These are phyloP conservation scores for Epithemia pelagica DNA, from an alignment of 108 stramenopile species.

Conservation along the genomic window DNA sequence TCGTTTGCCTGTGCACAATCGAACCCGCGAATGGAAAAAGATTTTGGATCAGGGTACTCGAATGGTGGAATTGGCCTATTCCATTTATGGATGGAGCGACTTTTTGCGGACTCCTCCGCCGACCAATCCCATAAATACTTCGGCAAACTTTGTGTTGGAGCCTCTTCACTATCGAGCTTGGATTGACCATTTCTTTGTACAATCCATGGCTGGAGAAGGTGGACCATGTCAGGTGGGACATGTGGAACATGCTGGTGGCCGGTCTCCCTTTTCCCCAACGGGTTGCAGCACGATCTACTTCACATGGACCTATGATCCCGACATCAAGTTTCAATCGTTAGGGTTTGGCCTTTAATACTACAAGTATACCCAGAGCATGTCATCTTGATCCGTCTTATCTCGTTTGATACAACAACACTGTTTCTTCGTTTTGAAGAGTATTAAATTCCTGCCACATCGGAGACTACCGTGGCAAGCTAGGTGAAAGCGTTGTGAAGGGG, in stretches of 20 bases:
- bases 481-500: too few species aligned
- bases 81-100: constrained; percentile 11
- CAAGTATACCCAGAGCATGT: too few species aligned
- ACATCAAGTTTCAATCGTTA: too few species aligned
- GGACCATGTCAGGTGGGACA: not conserved
- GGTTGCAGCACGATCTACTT: constrained; percentile 18
- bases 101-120: constrained; percentile 21
- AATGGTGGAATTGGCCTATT: constrained; percentile 4
- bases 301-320: constrained; percentile 25
- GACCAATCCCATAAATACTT: constrained; percentile 24
- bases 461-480: too few species aligned
- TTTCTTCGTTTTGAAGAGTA: too few species aligned
- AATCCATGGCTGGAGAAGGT: not conserved
- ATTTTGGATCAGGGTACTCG: constrained; percentile 6
- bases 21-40: not conserved
- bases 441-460: too few species aligned
- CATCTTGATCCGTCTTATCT: too few species aligned
- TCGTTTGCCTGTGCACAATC: too few species aligned
- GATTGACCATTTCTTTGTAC: not conserved
- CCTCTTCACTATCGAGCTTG: constrained; percentile 7
- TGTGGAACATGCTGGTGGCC: not conserved
- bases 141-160: constrained; percentile 13
- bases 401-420: too few species aligned
- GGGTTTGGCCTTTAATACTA: too few species aligned
- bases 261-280: constrained; percentile 14